Evolutionary conservation across 306 rosid genomes (phyloP).

Genomic region (Begonia masoniana): DNA sequence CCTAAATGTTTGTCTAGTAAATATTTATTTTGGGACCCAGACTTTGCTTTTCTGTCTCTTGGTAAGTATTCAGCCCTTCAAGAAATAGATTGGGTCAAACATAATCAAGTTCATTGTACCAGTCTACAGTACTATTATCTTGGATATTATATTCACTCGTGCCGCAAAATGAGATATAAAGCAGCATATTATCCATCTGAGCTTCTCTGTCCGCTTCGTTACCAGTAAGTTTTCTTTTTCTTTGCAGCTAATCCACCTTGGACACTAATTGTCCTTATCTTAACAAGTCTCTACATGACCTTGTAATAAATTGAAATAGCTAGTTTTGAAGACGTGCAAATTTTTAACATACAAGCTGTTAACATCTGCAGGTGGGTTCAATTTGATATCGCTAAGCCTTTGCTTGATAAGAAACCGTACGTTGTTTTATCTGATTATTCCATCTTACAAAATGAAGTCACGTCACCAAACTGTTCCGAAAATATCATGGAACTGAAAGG

Average conservation of each 20-base stretch:
- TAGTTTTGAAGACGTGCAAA: too few species aligned
- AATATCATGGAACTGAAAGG: slow-evolving; percentile 27
- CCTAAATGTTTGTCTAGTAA: slow-evolving; percentile 92
- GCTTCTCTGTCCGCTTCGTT: slow-evolving; percentile 86
- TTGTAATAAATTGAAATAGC: too few species aligned
- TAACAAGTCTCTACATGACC: background rate
- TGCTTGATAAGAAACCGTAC: slow-evolving; percentile 59
- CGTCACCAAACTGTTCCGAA: slow-evolving; percentile 24
- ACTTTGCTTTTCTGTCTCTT: slow-evolving; percentile 80
- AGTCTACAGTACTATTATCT: slow-evolving; percentile 84
- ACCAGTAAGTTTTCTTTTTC: slow-evolving; percentile 51
- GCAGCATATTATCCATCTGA: slow-evolving; percentile 82
- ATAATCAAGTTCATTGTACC: slow-evolving; percentile 62
- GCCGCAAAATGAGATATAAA: slow-evolving; percentile 92
- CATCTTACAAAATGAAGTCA: slow-evolving; percentile 37
- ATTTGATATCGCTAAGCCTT: slow-evolving; percentile 58
- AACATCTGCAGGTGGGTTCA: slow-evolving; percentile 65
- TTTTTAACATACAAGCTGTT: slow-evolving; percentile 3
- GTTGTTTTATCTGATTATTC: slow-evolving; percentile 67
- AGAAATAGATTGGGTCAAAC: slow-evolving; percentile 86
- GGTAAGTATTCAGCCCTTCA: slow-evolving; percentile 91
- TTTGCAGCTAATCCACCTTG: slow-evolving; percentile 1
- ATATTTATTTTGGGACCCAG: slow-evolving; percentile 97
- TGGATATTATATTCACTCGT: slow-evolving; percentile 90
- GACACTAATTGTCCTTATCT: slow-evolving; percentile 1